Evolutionary conservation across 1,284 basidiomycete genomes (phyloP), one percentile per base, ranked within the genome.

Genomic region (Apiotrichum gamsii): DNA sequence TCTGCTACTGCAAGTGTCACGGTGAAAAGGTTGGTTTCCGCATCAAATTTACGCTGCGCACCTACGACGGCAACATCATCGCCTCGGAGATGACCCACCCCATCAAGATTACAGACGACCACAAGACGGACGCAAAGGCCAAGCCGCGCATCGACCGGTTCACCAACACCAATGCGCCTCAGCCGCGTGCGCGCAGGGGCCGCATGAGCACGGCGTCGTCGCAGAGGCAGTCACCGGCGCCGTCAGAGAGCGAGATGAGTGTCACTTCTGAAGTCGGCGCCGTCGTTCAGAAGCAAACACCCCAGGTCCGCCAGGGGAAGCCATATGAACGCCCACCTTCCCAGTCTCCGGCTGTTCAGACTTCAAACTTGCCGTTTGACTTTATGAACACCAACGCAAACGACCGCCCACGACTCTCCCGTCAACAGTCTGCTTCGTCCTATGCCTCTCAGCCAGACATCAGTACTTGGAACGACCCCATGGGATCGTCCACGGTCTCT

Each of bases 31-130:
- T 87, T 39, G 95, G 95, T 1, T 99, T 98, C 74, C 74, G 86
- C 67, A 84, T 98, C 56, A 85, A 88, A 61, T 88, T 98, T 70
- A 84, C 84, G 16, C 81, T 98, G 76, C 81, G 84, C 60, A 88
- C 96, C 57, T 77, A 83, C 60, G 77, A 75, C 30, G 91, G 90
- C 8, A 80, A 85, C 21, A 72, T 91, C 40, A 81, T 98, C 44
- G 94, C 90, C 10, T 80, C 81, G 10, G 89, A 90, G 3, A 81
- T 79, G 38, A 90, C 90, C 3, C 83, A 84, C 24, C 90, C 94
- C 3, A 94, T 99, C 64, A 94, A 98, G 84, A 98, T 98, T 61
- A 99, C 94, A 3, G 95, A 99, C 72, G 95, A 99, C 70, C 93
- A 96, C 75, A 96, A 96, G 75, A 90, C 89, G 30, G 82, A 79